A percentile compares a stretch with the other conserved stretches of the same genome.
phyloP scores from a whole-genome alignment of 306 rosid genomes.

The Parietaria judaica region DNA sequence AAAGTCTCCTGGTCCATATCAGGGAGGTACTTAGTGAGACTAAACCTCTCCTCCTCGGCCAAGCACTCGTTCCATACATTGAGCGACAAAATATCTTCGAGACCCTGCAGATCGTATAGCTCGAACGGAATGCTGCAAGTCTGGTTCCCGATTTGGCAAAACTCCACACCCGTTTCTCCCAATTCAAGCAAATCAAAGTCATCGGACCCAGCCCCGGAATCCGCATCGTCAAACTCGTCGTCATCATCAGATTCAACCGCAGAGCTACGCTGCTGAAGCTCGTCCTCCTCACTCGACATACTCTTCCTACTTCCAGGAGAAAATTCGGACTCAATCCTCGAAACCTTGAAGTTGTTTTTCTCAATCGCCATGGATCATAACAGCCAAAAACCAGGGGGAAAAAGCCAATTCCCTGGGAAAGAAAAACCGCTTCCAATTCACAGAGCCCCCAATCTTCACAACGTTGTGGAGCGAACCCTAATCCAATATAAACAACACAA shows the following conservation, averaged over 20 bases:
- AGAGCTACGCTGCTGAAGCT: slow-evolving; percentile 58
- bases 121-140: slow-evolving; percentile 91
- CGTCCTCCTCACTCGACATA: slow-evolving; percentile 88
- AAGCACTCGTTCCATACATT: slow-evolving; percentile 92
- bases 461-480: slow-evolving; percentile 20
- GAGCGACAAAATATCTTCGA: slow-evolving; percentile 67
- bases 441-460: slow-evolving; percentile 12
- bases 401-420: neutral
- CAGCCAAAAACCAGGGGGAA: slow-evolving; percentile 20
- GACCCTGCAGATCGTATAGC: slow-evolving; percentile 81
- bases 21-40: slow-evolving; percentile 82
- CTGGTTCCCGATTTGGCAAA: slow-evolving; percentile 89
- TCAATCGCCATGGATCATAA: slow-evolving; percentile 89
- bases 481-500: slow-evolving; percentile 5
- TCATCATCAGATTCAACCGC: slow-evolving; percentile 81
- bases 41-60: slow-evolving; percentile 77
- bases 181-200: slow-evolving; percentile 95
- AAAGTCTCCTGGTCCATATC: slow-evolving; percentile 85
- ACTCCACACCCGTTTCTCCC: slow-evolving; percentile 92
- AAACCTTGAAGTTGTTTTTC: slow-evolving; percentile 81
- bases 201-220: slow-evolving; percentile 98
- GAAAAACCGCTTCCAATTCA: slow-evolving; percentile 10
- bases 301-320: slow-evolving; percentile 72
- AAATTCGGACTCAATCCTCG: slow-evolving; percentile 79
- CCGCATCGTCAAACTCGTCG: slow-evolving; percentile 89